Conservation (phyloP, 2,329 filamentous ascomycete species). For the Ploettnerulaceae sp. region DNA sequence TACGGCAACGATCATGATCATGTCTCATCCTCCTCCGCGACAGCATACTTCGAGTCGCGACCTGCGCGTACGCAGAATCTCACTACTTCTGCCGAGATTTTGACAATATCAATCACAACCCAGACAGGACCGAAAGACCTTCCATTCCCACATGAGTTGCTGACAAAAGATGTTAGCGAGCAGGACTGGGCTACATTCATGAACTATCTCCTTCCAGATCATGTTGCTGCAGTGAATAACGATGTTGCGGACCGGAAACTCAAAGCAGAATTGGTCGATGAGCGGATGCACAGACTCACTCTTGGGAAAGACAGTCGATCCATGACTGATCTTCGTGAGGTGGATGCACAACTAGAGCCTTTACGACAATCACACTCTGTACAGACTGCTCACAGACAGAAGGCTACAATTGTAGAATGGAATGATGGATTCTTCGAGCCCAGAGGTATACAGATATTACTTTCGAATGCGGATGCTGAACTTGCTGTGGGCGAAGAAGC, state of each 20-base stretch:
- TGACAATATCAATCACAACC: constrained; percentile 17
- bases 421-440: constrained; percentile 52
- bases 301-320: constrained; percentile 22
- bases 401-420: constrained; percentile 47
- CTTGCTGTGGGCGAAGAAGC: constrained; percentile 38
- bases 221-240: constrained; percentile 42
- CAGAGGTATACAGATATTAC: constrained; percentile 41
- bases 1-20: constrained; percentile 13
- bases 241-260: constrained; percentile 47
- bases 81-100: constrained; percentile 29
- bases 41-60: constrained; percentile 29
- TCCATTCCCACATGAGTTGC: constrained; percentile 20
- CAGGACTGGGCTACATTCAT: constrained; percentile 58
- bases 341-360: constrained; percentile 41
- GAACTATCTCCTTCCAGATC: constrained; percentile 50
- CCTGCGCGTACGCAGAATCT: constrained; percentile 26
- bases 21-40: constrained; percentile 21
- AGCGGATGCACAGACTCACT: constrained; percentile 26
- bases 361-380: constrained; percentile 20
- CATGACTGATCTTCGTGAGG: constrained; percentile 32
- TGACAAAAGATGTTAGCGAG: constrained; percentile 41
- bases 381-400: constrained; percentile 30
- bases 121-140: constrained; percentile 22
- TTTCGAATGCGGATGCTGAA: constrained; percentile 40
- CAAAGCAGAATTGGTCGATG: constrained; percentile 38